These are phyloP conservation scores for Neospora caninum DNA, from an alignment of 169 alveolate genomes.

Conservation along the genomic window DNA sequence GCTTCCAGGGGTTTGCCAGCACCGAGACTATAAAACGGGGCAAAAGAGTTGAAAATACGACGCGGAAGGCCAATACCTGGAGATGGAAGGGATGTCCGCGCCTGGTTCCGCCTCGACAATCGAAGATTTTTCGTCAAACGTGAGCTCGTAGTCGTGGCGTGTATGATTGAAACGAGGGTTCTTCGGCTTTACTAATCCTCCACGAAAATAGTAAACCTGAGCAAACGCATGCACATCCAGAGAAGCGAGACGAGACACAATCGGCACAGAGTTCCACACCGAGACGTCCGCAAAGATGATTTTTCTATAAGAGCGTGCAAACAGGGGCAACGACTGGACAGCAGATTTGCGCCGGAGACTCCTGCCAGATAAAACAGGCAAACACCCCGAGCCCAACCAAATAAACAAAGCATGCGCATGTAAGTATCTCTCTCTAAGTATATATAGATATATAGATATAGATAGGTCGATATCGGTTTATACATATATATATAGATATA, in stretches of 20 bases:
- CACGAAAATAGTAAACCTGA: conserved; percentile 8
- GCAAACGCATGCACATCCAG: too few species aligned
- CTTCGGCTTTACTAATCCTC: conserved; percentile 31
- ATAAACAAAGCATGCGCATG: too few species aligned
- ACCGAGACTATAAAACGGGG: too few species aligned
- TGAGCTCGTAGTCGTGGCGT: conserved; percentile 6
- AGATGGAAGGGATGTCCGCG: background rate
- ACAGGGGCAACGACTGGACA: background rate
- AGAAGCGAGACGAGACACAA: too few species aligned
- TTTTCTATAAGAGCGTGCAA: background rate
- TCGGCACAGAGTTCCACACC: background rate
- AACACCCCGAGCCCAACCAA: too few species aligned
- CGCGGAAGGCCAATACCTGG: too few species aligned
- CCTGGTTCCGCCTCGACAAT: background rate
- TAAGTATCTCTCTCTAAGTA: too few species aligned
- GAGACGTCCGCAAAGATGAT: background rate
- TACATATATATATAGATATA: background rate
- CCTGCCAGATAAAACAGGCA: too few species aligned
- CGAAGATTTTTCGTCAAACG: background rate
- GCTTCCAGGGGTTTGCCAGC: too few species aligned
- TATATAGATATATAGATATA: too few species aligned
- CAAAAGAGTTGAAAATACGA: too few species aligned
- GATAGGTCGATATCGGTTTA: background rate
- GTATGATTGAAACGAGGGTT: conserved; percentile 6
- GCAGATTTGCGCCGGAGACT: too few species aligned